Evolutionary conservation across 2,329 filamentous ascomycete genomes (phyloP), one percentile per base, ranked within the genome.

Genomic region (Apiospora hydei): DNA sequence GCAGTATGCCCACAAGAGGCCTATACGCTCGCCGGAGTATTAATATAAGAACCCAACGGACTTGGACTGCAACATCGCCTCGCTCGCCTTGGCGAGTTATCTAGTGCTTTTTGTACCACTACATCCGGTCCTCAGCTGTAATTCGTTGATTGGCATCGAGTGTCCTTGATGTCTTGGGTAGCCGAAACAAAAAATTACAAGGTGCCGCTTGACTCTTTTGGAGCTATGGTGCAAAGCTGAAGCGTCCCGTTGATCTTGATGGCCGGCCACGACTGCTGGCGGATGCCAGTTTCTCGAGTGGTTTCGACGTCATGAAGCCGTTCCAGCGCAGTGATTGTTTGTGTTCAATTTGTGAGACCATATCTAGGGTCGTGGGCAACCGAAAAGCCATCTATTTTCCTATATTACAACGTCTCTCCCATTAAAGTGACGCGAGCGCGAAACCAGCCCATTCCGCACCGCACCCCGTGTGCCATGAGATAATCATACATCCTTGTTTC

Each of bases 261-360:
- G 68, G 68, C 18, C 21, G 68, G 68, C 47, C 67, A 69, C 67
- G 67, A 69, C 67, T 51, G 26, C 30, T 57, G 6, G 7, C 26
- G 26, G 4, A 57, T 51, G n/a, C 24, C 47, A 14, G 3, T 16
- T 18, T 57, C 26, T 24, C 24, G 13, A 26, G 10, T 5, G 41
- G 10, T 11, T 43, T 43, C 41, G 30, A n/a, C 13, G 38, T 38
- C 26, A 21, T 21, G 7, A 38, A 38, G 30, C 30, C 30, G 10
- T 21, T 61, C 16, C 16, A 30, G 30, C 6, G 30, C 16, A 61
- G 30, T 21, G 30, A 61, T 30, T 61, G 34, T 61, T 34, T 18
- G 18, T 61, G 16, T 38, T 41, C 34, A 64, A 41, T 64, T 64
- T 64, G 30, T 34, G 57, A 38, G 38, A n/a, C 18, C 57, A 38